A percentile compares a stretch with the other conserved stretches of the same genome.
These are phyloP conservation scores for Aspergillus baeticus DNA, from an alignment of 495 filamentous ascomycete genomes.

Conservation along the genomic window DNA sequence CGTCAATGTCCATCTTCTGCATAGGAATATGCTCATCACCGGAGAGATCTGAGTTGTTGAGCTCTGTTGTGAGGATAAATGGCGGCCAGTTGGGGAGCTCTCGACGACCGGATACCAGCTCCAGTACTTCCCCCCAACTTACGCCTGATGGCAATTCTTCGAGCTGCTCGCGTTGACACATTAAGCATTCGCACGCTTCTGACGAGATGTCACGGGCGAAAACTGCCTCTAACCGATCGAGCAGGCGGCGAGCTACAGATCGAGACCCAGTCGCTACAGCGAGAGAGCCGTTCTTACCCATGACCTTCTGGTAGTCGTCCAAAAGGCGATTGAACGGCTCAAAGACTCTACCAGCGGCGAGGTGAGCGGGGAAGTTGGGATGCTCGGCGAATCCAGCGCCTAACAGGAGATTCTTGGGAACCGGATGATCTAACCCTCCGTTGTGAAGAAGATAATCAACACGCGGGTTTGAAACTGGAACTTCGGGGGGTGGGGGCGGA, in stretches of 20 bases:
- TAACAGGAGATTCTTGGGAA: slow-evolving; percentile 66
- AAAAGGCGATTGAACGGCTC: slow-evolving; percentile 75
- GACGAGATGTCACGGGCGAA: slow-evolving; percentile 88
- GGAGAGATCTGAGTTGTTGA: slow-evolving; percentile 54
- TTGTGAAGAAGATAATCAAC: slow-evolving; percentile 90
- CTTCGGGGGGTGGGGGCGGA: slow-evolving; percentile 73
- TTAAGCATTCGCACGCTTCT: slow-evolving; percentile 73
- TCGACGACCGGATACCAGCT: slow-evolving; percentile 82
- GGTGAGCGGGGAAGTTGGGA: slow-evolving; percentile 31
- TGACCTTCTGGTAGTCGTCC: slow-evolving; percentile 80
- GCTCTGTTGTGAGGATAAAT: slow-evolving; percentile 62
- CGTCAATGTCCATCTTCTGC: slow-evolving; percentile 84
- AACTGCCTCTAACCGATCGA: slow-evolving; percentile 91
- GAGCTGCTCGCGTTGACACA: slow-evolving; percentile 64
- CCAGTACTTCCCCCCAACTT: slow-evolving; percentile 96
- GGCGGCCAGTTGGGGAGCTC: slow-evolving; percentile 87
- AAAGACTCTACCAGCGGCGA: slow-evolving; percentile 64
- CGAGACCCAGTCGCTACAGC: slow-evolving; percentile 96
- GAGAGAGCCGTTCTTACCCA: slow-evolving; percentile 79
- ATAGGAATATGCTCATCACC: slow-evolving; percentile 59
- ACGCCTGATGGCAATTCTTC: slow-evolving; percentile 63
- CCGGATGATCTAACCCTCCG: slow-evolving; percentile 67
- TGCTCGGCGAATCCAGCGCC: slow-evolving; percentile 37
- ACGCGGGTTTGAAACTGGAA: slow-evolving; percentile 67
- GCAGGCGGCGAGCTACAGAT: slow-evolving; percentile 84